Percentiles rank a stretch among this genome's conserved stretches.
Conservation (phyloP, 495 filamentous ascomycete genomes). For the Lophiostoma macrostomum region DNA sequence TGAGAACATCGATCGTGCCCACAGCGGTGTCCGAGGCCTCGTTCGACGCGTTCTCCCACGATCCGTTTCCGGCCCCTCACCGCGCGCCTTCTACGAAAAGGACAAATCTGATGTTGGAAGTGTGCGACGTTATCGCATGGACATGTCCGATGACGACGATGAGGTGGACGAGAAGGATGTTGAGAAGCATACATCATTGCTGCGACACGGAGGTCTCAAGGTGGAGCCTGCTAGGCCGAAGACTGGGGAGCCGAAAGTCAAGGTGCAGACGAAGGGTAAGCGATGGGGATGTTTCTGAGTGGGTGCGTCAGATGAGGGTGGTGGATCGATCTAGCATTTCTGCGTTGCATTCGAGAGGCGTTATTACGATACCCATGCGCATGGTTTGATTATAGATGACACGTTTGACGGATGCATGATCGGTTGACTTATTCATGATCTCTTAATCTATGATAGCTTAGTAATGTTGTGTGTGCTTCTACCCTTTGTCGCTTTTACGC, state of each 20-base stretch:
- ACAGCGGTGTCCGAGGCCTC: slow-evolving; percentile 19
- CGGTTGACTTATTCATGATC: too few species aligned
- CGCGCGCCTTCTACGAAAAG: slow-evolving; percentile 22
- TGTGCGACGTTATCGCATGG: slow-evolving; percentile 28
- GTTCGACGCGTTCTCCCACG: slow-evolving; percentile 15
- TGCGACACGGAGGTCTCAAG: neutral
- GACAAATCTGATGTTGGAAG: slow-evolving; percentile 16
- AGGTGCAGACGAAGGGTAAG: too few species aligned
- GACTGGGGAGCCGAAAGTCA: neutral
- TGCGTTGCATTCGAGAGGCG: slow-evolving; percentile 6
- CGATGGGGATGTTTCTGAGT: slow-evolving; percentile 18
- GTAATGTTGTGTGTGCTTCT: too few species aligned
- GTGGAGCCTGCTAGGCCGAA: neutral
- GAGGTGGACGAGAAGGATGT: neutral
- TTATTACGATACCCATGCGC: slow-evolving; percentile 18
- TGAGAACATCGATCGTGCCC: slow-evolving; percentile 24
- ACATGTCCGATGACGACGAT: slow-evolving; percentile 8
- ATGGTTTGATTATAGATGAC: neutral
- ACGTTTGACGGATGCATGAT: too few species aligned
- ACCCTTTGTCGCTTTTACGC: too few species aligned
- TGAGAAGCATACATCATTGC: slow-evolving; percentile 14
- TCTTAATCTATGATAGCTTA: too few species aligned
- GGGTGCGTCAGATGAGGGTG: neutral
- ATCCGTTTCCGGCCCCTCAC: slow-evolving; percentile 22
- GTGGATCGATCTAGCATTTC: neutral